A percentile compares a stretch with the other conserved stretches of the same genome.
These are phyloP conservation scores for Lipomyces orientalis DNA, from an alignment of 805 yeast species.

Conservation along the genomic window DNA sequence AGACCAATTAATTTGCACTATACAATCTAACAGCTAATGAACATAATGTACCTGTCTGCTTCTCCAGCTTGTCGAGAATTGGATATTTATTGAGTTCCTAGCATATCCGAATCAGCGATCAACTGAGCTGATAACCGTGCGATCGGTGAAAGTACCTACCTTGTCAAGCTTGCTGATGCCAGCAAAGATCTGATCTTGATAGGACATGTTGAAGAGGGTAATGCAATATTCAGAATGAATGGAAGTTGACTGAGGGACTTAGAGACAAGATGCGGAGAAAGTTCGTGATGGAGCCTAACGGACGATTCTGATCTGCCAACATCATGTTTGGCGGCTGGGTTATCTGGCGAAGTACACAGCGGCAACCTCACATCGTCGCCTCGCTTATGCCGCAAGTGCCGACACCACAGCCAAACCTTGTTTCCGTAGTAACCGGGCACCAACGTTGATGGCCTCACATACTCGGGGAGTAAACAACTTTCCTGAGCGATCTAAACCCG, in stretches of 20 bases:
- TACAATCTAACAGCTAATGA: background rate
- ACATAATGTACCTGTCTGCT: slow-evolving; percentile 41
- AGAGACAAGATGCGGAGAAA: background rate
- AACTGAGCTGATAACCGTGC: background rate
- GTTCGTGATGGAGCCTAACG: background rate
- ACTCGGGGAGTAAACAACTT: background rate
- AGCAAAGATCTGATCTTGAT: slow-evolving; percentile 43
- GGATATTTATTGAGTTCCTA: slow-evolving; percentile 46
- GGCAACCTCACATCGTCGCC: too few species aligned
- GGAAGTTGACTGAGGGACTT: background rate
- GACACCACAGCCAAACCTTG: background rate
- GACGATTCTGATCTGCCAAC: background rate
- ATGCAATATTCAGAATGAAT: background rate
- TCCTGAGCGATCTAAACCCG: background rate
- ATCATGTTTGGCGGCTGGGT: background rate
- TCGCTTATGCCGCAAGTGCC: background rate
- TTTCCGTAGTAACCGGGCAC: background rate
- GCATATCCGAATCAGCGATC: slow-evolving; percentile 6
- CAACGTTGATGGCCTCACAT: background rate
- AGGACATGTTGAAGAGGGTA: slow-evolving; percentile 25
- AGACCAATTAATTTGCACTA: background rate
- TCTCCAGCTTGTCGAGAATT: slow-evolving; percentile 44
- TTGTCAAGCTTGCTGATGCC: slow-evolving; percentile 40
- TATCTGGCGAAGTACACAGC: too few species aligned
- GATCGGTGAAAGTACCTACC: slow-evolving; percentile 29